Base-by-base conservation (phyloP, 2,329 filamentous ascomycete genomes). In the Scedosporium aurantiacum region DNA sequence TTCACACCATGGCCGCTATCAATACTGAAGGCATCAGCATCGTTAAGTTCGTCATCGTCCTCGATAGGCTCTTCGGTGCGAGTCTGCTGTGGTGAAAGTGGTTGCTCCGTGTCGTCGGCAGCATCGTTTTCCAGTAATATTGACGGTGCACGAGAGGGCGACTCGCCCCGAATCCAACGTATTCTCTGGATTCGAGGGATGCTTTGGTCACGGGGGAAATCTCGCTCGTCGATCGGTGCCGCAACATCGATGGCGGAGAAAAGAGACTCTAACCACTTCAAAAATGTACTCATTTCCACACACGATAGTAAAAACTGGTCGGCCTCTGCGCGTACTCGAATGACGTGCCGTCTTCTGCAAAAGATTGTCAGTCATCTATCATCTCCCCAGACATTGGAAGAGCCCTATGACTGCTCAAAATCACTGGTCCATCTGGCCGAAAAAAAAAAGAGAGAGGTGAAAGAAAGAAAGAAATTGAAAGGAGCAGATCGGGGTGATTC, bases 211-310 rank as follows among this genome's bases (percentile, higher is more conserved):
- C 79, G 75, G 2, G 84, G 83, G 60, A 85, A 81, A 52, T 83
- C 79, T 56, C 89, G 82, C 65, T 90, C 88, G 66, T 91, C 88
- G 45, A 91, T 79, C 1, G 87, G 83, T 0, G 82, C 77, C 12
- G 87, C 83, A 21, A 91, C 82, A 67, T 90, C 86, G 63, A 91
- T 88, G 56, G 85, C 87, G n/a, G 86, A 85, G 67, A 86, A 88
- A 8, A 90, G 74, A 2, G 78, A 77, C 68, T 90, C 85, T 2
- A 90, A 74, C 85, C 88, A 89, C 58, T 79, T 79, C 63, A 89
- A 78, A 70, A 90, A 88, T 0, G 79, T 82, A 61, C 84, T 80
- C 60, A 89, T 76, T 58, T 84, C 81, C 60, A 82, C 75, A 65
- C 86, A 87, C 2, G 86, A 86, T 6, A 91, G 73, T 21, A 91